These are phyloP conservation scores for Ustilago lituana DNA, from an alignment of 1,284 basidiomycete genomes.

Conservation along the genomic window DNA sequence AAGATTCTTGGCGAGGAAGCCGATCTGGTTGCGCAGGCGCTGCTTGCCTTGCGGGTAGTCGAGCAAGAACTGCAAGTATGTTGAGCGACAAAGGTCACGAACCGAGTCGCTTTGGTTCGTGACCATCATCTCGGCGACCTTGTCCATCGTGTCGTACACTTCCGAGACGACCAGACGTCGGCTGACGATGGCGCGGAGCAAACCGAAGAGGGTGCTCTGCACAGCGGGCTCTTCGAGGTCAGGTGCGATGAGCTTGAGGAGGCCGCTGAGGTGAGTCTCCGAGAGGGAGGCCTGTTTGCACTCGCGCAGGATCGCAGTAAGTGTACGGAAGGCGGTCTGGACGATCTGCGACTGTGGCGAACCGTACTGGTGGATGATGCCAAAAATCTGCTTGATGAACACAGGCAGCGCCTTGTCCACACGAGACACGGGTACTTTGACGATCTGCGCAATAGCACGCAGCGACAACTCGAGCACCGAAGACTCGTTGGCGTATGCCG, in stretches of 20 bases:
- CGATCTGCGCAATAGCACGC: slow-evolving; percentile 82
- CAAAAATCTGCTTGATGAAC: slow-evolving; percentile 84
- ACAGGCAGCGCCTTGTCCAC: slow-evolving; percentile 82
- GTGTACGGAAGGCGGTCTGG: slow-evolving; percentile 86
- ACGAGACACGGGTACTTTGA: slow-evolving; percentile 83
- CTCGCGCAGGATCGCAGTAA: slow-evolving; percentile 82
- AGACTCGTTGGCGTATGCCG: slow-evolving; percentile 84
- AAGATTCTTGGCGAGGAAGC: slow-evolving; percentile 91
- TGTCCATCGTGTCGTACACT: slow-evolving; percentile 97
- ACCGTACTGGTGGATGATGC: slow-evolving; percentile 83
- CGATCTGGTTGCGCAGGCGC: slow-evolving; percentile 85
- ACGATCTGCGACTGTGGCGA: slow-evolving; percentile 85
- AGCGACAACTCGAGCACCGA: slow-evolving; percentile 83
- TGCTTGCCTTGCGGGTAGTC: slow-evolving; percentile 98
- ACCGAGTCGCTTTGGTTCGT: slow-evolving; percentile 90
- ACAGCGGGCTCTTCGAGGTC: slow-evolving; percentile 90
- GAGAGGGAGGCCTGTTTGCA: slow-evolving; percentile 75
- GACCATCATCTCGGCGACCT: slow-evolving; percentile 91
- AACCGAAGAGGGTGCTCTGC: slow-evolving; percentile 85
- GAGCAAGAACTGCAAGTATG: slow-evolving; percentile 91
- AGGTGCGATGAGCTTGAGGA: slow-evolving; percentile 84
- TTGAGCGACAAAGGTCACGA: slow-evolving; percentile 87
- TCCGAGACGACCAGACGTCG: slow-evolving; percentile 93
- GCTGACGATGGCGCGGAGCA: slow-evolving; percentile 90
- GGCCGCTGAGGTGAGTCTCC: slow-evolving; percentile 86